Base-by-base conservation (phyloP, 1,139 yeast genomes). In the Suhomyces chickasaworum region DNA sequence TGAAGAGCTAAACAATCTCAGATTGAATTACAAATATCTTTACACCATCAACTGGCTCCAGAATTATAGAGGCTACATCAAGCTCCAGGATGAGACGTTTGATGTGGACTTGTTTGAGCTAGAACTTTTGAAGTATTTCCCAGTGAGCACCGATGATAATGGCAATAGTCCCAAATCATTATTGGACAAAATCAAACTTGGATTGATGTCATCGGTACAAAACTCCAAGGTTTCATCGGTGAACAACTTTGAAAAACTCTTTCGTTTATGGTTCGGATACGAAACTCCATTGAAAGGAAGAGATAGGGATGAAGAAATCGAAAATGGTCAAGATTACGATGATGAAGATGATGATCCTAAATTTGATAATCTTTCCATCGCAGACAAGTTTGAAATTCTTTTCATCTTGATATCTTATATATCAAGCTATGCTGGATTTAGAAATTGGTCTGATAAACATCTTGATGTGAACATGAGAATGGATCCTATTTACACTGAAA, bases 31-130 rank as follows among this genome's bases (percentile, higher is more conserved):
- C 49, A 59, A 60, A 38, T 80, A 77, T 57, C 59, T 77, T 12
- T 79, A 69, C 49, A 75, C 78, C 4, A 63, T 77, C 8, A 76
- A 78, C 60, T 80, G 84, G 84, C 54, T 80, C 33, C 73, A 74
- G 51, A 61, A 71, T 38, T 71, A 69, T 54, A 69, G 80, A 43
- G 78, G 77, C 3, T 67, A 65, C 48, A 56, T 80, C 32, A 73
- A 67, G 52, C 57, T 80, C 39, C 68, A 69, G 8, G 63, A 68
- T 12, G 84, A 79, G 48, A 64, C 67, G 36, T 80, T 80, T 54
- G 84, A 80, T 59, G 74, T 73, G 13, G 83, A 78, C 45, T 66
- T 79, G 41, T 77, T 80, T 48, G 85, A 80, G 55, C 74, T 78
- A 53, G 85, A 80, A 54, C 63, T 80, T 23, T 59, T 80, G 34